These are phyloP conservation scores for Neoboletus subvelutipes DNA, from an alignment of 768 basidiomycete genomes.

Conservation along the genomic window DNA sequence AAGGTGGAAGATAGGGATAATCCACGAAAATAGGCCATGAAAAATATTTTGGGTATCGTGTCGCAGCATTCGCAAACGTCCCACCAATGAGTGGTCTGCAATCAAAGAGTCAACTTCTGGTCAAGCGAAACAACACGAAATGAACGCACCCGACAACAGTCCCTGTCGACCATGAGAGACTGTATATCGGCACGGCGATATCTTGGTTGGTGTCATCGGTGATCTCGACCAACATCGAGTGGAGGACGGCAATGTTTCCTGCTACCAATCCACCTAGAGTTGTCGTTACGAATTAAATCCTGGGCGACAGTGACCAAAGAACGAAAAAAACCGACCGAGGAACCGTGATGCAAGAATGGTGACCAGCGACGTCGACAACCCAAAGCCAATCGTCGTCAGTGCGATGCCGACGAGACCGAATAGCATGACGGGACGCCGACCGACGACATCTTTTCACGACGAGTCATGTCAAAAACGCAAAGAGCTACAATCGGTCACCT, in stretches of 20 bases:
- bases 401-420: conserved; percentile 2
- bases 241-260: conserved; percentile 10
- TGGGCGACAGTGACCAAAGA: background rate
- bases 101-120: background rate
- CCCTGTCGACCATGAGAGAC: conserved; percentile 8
- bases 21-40: conserved; percentile 10
- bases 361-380: conserved; percentile 11
- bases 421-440: conserved; percentile 7
- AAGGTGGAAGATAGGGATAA: conserved; percentile 6
- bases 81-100: conserved; percentile 10
- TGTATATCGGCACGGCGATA: conserved; percentile 13
- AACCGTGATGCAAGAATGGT: conserved; percentile 7
- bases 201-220: conserved; percentile 16
- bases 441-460: background rate
- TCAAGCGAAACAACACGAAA: background rate
- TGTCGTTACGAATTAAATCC: background rate
- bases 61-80: conserved; percentile 7
- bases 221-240: conserved; percentile 11
- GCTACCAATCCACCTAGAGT: conserved; percentile 9
- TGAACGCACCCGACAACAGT: background rate
- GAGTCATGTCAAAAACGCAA: background rate
- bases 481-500: background rate
- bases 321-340: background rate
- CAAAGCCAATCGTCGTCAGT: conserved; percentile 3
- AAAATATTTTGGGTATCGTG: conserved; percentile 7